Percentiles rank a stretch among this genome's conserved stretches.
These are phyloP conservation scores for Metschnikowia vanudenii DNA, from an alignment of 805 yeast genomes.

Conservation along the genomic window DNA sequence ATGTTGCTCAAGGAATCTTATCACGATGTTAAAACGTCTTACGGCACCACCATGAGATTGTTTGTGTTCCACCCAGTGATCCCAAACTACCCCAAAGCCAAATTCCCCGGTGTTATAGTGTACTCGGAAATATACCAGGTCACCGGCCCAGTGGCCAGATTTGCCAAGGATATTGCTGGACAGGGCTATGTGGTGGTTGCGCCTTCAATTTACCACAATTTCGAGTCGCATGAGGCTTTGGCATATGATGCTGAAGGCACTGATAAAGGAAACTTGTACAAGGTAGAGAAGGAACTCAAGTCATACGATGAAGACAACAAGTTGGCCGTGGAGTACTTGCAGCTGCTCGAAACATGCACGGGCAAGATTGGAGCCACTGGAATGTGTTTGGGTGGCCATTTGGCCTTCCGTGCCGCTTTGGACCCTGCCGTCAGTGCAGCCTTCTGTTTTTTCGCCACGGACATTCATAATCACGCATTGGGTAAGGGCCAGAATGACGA, in stretches of 20 bases:
- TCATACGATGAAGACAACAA: slow-evolving; percentile 76
- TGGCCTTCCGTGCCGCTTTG: slow-evolving; percentile 68
- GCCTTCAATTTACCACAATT: slow-evolving; percentile 78
- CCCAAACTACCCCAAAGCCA: slow-evolving; percentile 71
- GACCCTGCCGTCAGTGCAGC: slow-evolving; percentile 64
- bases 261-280: slow-evolving; percentile 67
- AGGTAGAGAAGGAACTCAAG: slow-evolving; percentile 61
- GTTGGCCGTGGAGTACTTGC: slow-evolving; percentile 61
- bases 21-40: slow-evolving; percentile 64
- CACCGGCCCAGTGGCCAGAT: slow-evolving; percentile 77
- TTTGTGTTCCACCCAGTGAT: slow-evolving; percentile 66
- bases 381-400: slow-evolving; percentile 84
- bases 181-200: slow-evolving; percentile 79
- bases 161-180: slow-evolving; percentile 75
- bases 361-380: slow-evolving; percentile 81
- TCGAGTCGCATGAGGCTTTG: slow-evolving; percentile 60
- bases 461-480: slow-evolving; percentile 65
- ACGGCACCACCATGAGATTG: slow-evolving; percentile 65
- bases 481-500: slow-evolving; percentile 68
- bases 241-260: slow-evolving; percentile 73
- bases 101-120: slow-evolving; percentile 77
- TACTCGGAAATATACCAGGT: slow-evolving; percentile 81
- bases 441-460: slow-evolving; percentile 79
- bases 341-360: slow-evolving; percentile 57
- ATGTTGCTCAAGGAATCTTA: slow-evolving; percentile 70